Percentiles rank a stretch among this genome's conserved stretches.
Conservation (phyloP, 306 rosid species). For the Vigna mungo region DNA sequence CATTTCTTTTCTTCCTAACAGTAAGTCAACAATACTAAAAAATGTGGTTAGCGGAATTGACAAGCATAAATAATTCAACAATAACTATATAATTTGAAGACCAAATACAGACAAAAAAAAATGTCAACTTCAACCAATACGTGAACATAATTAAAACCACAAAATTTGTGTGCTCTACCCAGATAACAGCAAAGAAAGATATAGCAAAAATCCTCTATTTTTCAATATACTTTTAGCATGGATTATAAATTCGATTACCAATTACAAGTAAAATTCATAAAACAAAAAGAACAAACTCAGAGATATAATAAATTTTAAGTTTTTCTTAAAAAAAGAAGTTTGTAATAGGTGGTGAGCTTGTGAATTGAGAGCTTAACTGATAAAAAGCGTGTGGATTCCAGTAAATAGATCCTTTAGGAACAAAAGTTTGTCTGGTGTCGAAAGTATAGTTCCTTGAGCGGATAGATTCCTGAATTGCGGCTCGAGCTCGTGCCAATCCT, state of each 20-base stretch:
- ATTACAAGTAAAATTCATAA: too few species aligned
- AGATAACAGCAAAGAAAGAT: neutral
- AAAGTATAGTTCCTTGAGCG: slow-evolving; percentile 16
- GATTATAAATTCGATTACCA: too few species aligned
- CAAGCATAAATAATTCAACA: neutral
- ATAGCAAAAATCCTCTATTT: too few species aligned
- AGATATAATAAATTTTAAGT: too few species aligned
- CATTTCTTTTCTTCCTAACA: neutral
- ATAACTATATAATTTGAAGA: neutral
- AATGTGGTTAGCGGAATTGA: neutral
- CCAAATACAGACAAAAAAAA: neutral
- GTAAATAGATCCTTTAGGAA: slow-evolving; percentile 38
- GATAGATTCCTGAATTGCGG: slow-evolving; percentile 29
- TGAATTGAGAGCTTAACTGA: slow-evolving; percentile 36
- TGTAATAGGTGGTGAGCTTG: neutral
- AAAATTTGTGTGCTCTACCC: neutral
- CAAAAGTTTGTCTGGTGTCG: neutral
- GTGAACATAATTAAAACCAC: neutral
- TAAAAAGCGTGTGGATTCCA: slow-evolving; percentile 37
- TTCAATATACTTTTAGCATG: too few species aligned
- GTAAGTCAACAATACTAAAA: neutral
- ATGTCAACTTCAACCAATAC: neutral
- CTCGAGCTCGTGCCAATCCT: slow-evolving; percentile 37
- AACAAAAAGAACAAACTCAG: too few species aligned
- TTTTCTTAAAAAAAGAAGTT: too few species aligned